Conservation (phyloP, 2,329 filamentous ascomycete species). For the Neonectria hederae region DNA sequence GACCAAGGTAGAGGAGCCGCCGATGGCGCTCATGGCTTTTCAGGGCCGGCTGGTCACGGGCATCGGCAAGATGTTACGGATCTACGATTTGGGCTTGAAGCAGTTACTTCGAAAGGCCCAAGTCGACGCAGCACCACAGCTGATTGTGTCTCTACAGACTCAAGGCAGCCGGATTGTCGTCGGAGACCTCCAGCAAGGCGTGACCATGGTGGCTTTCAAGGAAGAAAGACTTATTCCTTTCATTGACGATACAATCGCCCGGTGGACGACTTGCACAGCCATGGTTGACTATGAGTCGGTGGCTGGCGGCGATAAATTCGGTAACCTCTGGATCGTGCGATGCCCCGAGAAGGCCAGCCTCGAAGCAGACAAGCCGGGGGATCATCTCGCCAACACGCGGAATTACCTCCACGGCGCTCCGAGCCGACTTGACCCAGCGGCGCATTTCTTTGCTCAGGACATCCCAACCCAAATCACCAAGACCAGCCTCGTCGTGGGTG, state of each 20-base stretch:
- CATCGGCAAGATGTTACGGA: conserved; percentile 80
- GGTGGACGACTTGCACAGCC: conserved; percentile 89
- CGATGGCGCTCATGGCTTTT: conserved; percentile 88
- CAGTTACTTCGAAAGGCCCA: conserved; percentile 93
- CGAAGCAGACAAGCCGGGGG: conserved; percentile 90
- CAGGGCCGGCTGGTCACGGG: conserved; percentile 89
- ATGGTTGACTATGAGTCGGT: conserved; percentile 99
- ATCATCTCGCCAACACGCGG: conserved; percentile 88
- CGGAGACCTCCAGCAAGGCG: conserved; percentile 89
- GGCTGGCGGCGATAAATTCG: conserved; percentile 96
- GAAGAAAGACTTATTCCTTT: conserved; percentile 91
- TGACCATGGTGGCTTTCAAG: conserved; percentile 95
- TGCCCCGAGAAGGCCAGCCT: conserved; percentile 87
- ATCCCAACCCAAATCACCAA: conserved; percentile 92
- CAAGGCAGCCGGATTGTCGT: conserved; percentile 92
- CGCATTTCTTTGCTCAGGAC: conserved; percentile 91
- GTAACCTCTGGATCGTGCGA: conserved; percentile 92
- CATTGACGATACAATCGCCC: conserved; percentile 87
- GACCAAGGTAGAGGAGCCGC: conserved; percentile 89
- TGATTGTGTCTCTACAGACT: conserved; percentile 89
- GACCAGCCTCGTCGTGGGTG: conserved; percentile 88
- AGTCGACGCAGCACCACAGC: conserved; percentile 77
- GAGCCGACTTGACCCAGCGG: conserved; percentile 83
- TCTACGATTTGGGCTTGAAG: conserved; percentile 93
- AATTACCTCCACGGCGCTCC: conserved; percentile 90